Evolutionary conservation across 106 monocot species (phyloP), one percentile per base, ranked within the genome.

Genomic region (Acorus calamus): DNA sequence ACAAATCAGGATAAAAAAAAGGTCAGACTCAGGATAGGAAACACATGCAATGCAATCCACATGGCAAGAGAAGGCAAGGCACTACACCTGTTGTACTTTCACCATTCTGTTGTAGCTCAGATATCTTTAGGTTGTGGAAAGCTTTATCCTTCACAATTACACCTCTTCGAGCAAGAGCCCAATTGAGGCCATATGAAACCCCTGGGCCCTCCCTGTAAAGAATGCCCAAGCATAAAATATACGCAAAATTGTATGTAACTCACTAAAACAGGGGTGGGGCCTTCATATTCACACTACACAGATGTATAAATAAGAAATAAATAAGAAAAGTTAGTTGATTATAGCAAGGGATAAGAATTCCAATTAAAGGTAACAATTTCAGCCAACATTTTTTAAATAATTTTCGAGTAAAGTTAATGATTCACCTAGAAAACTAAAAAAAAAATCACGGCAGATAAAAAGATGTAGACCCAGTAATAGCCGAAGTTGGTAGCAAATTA

Each of bases 91-190:
- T 49, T 70, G 55, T 64, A 6, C 59, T 66, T 59, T 76, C 70
- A 53, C 93, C 86, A 60, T 62, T 50, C 52, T 84, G 83, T 69
- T 76, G 76, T 63, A 94, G 89, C 48, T 94, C 93, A 46, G 69
- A 73, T 13, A 59, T 47, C 11, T 78, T 71, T 67, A 94, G 63
- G 69, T 94, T 94, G 64, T 89, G 55, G 67, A 84, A 89, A 49
- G 53, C 81, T 45, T 81, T 93, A 64, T 86, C 89, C 70, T 86
- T 86, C 55, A 81, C 89, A 70, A 89, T 63, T 52, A 94, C 77
- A 59, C 93, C 93, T 73, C 76, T 94, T 47, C 81, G 74, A 62
- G 89, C 89, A 76, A 89, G 79, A 68, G 86, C 83, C 86, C 81
- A 86, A 14, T 84, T 77, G 42, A 94, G 72, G 4, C 86, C 86